Base-by-base conservation (phyloP, 257 asterid genomes). In the Solanum verrucosum region DNA sequence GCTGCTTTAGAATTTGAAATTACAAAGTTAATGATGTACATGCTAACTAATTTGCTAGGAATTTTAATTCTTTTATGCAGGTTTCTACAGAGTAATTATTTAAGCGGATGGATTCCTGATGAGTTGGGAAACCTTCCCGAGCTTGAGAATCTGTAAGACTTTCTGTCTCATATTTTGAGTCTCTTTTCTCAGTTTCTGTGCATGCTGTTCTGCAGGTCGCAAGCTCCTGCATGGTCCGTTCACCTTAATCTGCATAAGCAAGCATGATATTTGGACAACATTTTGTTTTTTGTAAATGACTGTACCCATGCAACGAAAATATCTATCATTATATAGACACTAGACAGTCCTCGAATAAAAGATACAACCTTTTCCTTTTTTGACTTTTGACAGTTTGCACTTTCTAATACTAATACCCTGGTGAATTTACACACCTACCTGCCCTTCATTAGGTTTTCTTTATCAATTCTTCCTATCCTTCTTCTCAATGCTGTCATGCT, bases 1-100 rank as follows among this genome's bases (percentile, higher is more conserved):
- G 29, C 35, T 82, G 44, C 68, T 82, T 49, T 20, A 31, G 44
- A 82, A 82, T 31, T 82, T 49, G 29, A 82, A 46, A 49, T 49
- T 82, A 49, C 86, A 10, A 49, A 49, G 44, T 82, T 82, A 52
- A 49, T 82, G 18, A 31, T 49, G 44, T 20, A 82, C 18, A 31
- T 9, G 70, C 70, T 46, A 31, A 67, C 70, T 82, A 49, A 82
- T 49, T 82, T 82, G 20, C 40, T 82, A 16, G 86, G 71, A 49
- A 9, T 82, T 31, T 18, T 29, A 83, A 3, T 89, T 86, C 89
- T 90, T 91, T 83, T 88, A 37, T 88, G 81, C 98, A 97, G 99
- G 89, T 94, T 87, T 92, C 90, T 97, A 93, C 99, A 97, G 98
- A 98, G 98, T 79, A 97, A 97, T 92, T 97, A 93, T 93, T 90